These are phyloP conservation scores for Nematocida displodere DNA, from an alignment of 371 early-diverging fungal species.

Conservation along the genomic window DNA sequence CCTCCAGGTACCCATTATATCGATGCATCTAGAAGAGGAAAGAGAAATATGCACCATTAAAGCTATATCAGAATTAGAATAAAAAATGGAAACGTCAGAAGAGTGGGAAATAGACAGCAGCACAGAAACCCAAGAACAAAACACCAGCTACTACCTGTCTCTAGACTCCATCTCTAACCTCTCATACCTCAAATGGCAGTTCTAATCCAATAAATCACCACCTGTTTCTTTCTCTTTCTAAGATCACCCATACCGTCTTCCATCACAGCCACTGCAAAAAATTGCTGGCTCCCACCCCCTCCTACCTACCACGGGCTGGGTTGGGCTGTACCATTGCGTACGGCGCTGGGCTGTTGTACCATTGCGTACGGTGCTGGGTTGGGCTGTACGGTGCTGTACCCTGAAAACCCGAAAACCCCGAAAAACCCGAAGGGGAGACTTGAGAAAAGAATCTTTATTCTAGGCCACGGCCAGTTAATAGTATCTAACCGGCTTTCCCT, in stretches of 20 bases:
- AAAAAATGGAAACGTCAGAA: neutral
- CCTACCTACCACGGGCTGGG: no score
- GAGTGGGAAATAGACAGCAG: constrained; percentile 4
- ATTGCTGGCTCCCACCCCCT: neutral
- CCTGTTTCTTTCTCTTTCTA: neutral
- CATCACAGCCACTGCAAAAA: neutral
- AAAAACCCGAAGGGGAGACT: no score
- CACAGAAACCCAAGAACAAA: neutral
- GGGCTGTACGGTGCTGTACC: no score
- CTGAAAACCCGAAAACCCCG: no score
- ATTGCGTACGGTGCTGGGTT: no score
- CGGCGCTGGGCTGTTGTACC: no score
- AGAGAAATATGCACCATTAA: neutral
- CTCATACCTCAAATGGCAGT: constrained; percentile 43
- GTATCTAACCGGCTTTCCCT: constrained; percentile 75
- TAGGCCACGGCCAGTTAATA: constrained; percentile 57
- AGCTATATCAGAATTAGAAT: neutral
- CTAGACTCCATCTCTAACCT: constrained; percentile 15
- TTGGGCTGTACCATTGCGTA: no score
- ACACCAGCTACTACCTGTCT: constrained; percentile 2
- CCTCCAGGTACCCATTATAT: neutral
- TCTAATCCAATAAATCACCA: neutral
- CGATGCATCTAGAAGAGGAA: neutral
- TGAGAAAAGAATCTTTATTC: neutral
- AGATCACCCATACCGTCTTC: neutral